These are phyloP conservation scores for Haplographium delicatum DNA, from an alignment of 495 filamentous ascomycete genomes.

Conservation along the genomic window DNA sequence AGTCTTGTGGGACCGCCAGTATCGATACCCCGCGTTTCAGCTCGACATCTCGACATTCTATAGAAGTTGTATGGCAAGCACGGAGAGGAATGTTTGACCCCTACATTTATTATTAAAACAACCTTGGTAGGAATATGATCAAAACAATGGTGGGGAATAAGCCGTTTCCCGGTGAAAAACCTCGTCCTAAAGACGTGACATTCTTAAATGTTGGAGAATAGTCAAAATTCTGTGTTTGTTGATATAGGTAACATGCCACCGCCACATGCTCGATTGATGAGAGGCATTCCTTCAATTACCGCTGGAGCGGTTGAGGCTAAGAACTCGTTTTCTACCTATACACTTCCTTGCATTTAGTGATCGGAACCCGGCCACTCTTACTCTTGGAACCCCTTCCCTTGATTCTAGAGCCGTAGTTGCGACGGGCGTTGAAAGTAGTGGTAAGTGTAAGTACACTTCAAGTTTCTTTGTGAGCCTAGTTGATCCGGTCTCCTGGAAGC, in stretches of 20 bases:
- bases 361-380: slow-evolving; percentile 12
- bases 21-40: slow-evolving; percentile 1
- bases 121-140: no score
- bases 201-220: no score
- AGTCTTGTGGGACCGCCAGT: neutral
- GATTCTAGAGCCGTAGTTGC: slow-evolving; percentile 6
- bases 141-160: no score
- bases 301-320: slow-evolving; percentile 4
- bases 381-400: neutral
- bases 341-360: slow-evolving; percentile 17
- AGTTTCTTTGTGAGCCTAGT: neutral
- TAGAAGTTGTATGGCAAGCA: no score
- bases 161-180: no score
- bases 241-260: no score
- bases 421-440: neutral
- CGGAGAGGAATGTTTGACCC: no score
- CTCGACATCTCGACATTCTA: neutral
- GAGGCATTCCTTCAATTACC: slow-evolving; percentile 20
- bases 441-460: slow-evolving; percentile 2
- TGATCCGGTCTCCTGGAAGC: slow-evolving; percentile 5
- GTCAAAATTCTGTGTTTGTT: no score
- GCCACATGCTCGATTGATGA: slow-evolving; percentile 17
- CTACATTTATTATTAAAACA: no score
- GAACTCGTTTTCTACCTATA: neutral
- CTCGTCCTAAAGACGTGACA: no score